Percentiles rank a stretch among this genome's conserved stretches.
phyloP scores from a whole-genome alignment of 331 rosid species.

The Rosa hybrid region DNA sequence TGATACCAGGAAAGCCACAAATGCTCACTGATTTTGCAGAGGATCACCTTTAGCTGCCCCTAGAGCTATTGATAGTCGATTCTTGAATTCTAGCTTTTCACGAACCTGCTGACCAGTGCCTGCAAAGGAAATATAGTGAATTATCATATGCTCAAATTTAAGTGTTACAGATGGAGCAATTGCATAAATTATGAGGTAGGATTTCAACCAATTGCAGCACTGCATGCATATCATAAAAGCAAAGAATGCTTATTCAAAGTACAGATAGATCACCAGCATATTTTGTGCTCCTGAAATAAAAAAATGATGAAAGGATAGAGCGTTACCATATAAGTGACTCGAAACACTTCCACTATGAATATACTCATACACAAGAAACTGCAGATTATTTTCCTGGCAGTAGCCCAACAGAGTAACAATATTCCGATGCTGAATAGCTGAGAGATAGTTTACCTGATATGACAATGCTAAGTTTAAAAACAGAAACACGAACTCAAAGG shows the following conservation, averaged over 20 bases:
- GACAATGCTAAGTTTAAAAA: slow-evolving; percentile 8
- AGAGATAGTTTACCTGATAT: slow-evolving; percentile 77
- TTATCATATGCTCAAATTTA: slow-evolving; percentile 15
- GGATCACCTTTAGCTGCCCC: slow-evolving; percentile 99
- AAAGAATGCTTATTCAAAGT: neutral
- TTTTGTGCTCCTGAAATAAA: slow-evolving; percentile 1
- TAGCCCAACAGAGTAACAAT: slow-evolving; percentile 82
- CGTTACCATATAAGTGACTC: slow-evolving; percentile 87
- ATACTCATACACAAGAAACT: slow-evolving; percentile 84
- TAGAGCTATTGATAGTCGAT: slow-evolving; percentile 79
- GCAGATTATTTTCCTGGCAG: slow-evolving; percentile 85
- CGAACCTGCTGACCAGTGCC: slow-evolving; percentile 57
- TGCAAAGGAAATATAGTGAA: slow-evolving; percentile 33
- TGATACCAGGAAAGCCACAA: slow-evolving; percentile 97
- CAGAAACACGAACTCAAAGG: slow-evolving; percentile 21
- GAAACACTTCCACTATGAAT: slow-evolving; percentile 92
- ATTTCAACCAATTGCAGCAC: neutral
- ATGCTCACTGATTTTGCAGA: slow-evolving; percentile 99
- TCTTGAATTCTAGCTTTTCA: slow-evolving; percentile 90
- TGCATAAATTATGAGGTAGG: slow-evolving; percentile 13
- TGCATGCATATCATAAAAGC: neutral
- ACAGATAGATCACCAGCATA: slow-evolving; percentile 13
- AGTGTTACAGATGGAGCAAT: slow-evolving; percentile 1
- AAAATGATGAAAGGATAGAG: slow-evolving; percentile 31
- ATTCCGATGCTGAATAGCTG: slow-evolving; percentile 77